Evolutionary conservation across 139 green algal species (phyloP).

Genomic region (Ostreobium quekettii): DNA sequence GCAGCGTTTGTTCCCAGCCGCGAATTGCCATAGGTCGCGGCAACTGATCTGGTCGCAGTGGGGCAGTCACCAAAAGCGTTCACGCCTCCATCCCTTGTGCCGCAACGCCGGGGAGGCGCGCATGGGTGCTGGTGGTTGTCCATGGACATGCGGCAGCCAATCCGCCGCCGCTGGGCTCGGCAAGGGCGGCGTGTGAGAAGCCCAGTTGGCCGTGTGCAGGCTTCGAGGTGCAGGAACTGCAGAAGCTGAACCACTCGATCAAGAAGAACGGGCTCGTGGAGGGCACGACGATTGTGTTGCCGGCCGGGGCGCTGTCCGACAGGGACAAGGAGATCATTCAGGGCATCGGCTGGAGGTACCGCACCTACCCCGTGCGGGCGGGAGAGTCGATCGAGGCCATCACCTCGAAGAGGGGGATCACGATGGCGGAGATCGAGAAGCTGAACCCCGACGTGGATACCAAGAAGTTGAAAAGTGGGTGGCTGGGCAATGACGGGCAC

Average conservation of each 20-base stretch:
- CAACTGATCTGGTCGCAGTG: too few species aligned
- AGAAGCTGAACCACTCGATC: constrained; percentile 48
- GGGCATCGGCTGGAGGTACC: constrained; percentile 58
- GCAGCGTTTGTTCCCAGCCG: too few species aligned
- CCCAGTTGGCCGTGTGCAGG: constrained; percentile 33
- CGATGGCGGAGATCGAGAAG: constrained; percentile 46
- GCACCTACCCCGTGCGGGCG: constrained; percentile 66
- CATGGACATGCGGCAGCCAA: too few species aligned
- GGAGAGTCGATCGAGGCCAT: constrained; percentile 69
- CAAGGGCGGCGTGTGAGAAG: too few species aligned
- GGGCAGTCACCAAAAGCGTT: too few species aligned
- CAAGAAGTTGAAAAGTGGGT: constrained; percentile 41
- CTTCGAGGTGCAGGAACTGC: constrained; percentile 47
- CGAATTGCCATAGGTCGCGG: too few species aligned
- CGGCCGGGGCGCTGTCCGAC: constrained; percentile 57
- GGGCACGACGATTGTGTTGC: constrained; percentile 76
- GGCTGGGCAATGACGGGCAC: too few species aligned
- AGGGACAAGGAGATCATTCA: constrained; percentile 76
- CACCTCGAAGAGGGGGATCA: constrained; percentile 61
- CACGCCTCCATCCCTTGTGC: too few species aligned
- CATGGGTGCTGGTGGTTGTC: too few species aligned
- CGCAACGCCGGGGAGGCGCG: too few species aligned
- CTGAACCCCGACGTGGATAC: constrained; percentile 72
- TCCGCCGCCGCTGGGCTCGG: too few species aligned
- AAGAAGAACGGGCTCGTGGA: constrained; percentile 31